Base-by-base conservation (phyloP, 2,329 filamentous ascomycete species). In the Fonsecaea nubica region DNA sequence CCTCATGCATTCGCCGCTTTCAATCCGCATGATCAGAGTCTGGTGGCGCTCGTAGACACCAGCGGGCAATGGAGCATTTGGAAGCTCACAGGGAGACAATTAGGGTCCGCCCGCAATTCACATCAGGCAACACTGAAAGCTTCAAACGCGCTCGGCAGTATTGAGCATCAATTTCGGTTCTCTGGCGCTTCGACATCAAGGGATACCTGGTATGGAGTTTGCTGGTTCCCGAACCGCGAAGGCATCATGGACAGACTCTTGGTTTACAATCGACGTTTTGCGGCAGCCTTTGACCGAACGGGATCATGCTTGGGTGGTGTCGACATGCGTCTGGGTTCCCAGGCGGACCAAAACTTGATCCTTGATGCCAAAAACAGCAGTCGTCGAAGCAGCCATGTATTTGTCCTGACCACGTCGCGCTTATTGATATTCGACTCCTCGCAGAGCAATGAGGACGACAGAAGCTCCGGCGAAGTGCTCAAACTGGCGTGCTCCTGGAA, bases 1-100 rank as follows among this genome's bases (percentile, higher is more conserved):
- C 70, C 81, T 3, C 85, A 87, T 74, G 82, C 82, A 1, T 82
- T 88, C 75, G 79, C 89, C 10, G 74, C 81, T 6, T 89, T 89
- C 75, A 87, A 89, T 71, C 86, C 86, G 3, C 85, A 83, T 78
- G 85, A 85, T 73, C 80, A 83, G 64, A 80, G 80, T n/a, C 84
- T 87, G 71, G 74, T 89, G 64, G 86, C 80, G 1, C 77, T 88
- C 13, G 75, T 88, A 21, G 85, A 89, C 72, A 79, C 80, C 53
- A 71, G 75, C 35, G 85, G 85, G 1, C 77, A 77, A 45, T 89
- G 87, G 87, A 82, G 78, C 61, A 74, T 88, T 45, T 81, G 77
- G 82, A 78, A 79, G 65, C 70, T 83, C 25, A 74, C 76, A 33
- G 76, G 77, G 52, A 74, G 76, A 36, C 66, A 73, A 53, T 74